A percentile compares a stretch with the other conserved stretches of the same genome.
Evolutionary conservation across 148 eudicot species (phyloP).

Genomic region (Selenicereus undatus): DNA sequence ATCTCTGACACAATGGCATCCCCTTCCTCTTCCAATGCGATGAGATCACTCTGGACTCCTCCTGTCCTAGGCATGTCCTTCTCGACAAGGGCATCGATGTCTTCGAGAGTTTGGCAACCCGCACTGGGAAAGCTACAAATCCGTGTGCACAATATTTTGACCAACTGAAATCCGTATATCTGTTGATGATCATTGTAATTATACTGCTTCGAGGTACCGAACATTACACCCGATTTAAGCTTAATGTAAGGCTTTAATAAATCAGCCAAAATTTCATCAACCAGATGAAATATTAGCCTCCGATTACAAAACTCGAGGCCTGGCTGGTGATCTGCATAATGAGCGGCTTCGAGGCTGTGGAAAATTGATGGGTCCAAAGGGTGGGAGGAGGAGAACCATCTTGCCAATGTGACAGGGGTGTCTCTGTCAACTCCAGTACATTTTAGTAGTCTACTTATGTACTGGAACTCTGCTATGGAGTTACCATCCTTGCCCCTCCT

Average conservation of each 20-base stretch:
- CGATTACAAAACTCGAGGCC: conserved; percentile 34
- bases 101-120: conserved; percentile 63
- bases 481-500: neutral
- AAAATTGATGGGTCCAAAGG: conserved; percentile 79
- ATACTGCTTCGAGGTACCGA: neutral
- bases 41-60: conserved; percentile 10
- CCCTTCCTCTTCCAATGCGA: conserved; percentile 46
- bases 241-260: conserved; percentile 38
- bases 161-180: conserved; percentile 41
- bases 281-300: conserved; percentile 59
- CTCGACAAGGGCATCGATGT: conserved; percentile 69
- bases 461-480: conserved; percentile 35
- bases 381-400: conserved; percentile 56
- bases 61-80: conserved; percentile 36
- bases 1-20: conserved; percentile 53
- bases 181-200: conserved; percentile 8
- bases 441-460: conserved; percentile 60
- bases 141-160: conserved; percentile 35
- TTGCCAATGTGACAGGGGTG: conserved; percentile 45
- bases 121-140: conserved; percentile 45
- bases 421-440: conserved; percentile 48
- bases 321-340: conserved; percentile 18
- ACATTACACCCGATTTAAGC: conserved; percentile 19
- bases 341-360: conserved; percentile 44
- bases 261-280: conserved; percentile 51